These are phyloP conservation scores for Trichoderma endophyticum DNA, from an alignment of 2,329 filamentous ascomycete species.

Conservation along the genomic window DNA sequence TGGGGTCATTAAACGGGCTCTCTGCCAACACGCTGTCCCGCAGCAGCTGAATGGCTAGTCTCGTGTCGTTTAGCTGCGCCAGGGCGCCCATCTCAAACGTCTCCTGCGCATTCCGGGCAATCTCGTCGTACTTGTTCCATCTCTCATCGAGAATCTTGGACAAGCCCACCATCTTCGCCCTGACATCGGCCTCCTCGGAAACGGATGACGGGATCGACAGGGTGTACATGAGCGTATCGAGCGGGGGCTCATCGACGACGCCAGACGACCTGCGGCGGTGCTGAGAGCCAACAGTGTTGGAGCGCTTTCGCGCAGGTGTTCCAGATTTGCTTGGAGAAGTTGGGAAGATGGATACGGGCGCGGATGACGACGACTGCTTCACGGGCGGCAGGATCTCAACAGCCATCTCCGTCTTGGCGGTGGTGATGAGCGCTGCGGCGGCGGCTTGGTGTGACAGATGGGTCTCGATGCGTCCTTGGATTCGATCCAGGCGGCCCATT, in stretches of 20 bases:
- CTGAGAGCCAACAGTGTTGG: constrained; percentile 27
- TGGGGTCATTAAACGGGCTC: constrained; percentile 46
- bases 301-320: constrained; percentile 36
- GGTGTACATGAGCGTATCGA: constrained; percentile 47
- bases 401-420: constrained; percentile 44
- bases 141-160: constrained; percentile 40
- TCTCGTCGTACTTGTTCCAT: constrained; percentile 40
- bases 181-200: constrained; percentile 27
- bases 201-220: constrained; percentile 44
- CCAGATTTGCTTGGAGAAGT: constrained; percentile 36
- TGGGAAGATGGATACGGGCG: constrained; percentile 24
- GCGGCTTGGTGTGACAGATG: constrained; percentile 46
- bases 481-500: constrained; percentile 43
- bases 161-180: constrained; percentile 32
- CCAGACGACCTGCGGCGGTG: constrained; percentile 38
- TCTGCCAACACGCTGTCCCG: constrained; percentile 53
- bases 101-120: constrained; percentile 46
- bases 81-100: constrained; percentile 46
- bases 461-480: constrained; percentile 42
- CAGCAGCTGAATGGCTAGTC: constrained; percentile 47
- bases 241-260: constrained; percentile 36
- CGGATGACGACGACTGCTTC: constrained; percentile 1
- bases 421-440: constrained; percentile 37
- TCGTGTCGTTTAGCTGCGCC: constrained; percentile 45
- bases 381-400: constrained; percentile 19